Percentiles rank a stretch among this genome's conserved stretches.
phyloP scores from a whole-genome alignment of 208 protist species.

The Leishmania guyanensis region DNA sequence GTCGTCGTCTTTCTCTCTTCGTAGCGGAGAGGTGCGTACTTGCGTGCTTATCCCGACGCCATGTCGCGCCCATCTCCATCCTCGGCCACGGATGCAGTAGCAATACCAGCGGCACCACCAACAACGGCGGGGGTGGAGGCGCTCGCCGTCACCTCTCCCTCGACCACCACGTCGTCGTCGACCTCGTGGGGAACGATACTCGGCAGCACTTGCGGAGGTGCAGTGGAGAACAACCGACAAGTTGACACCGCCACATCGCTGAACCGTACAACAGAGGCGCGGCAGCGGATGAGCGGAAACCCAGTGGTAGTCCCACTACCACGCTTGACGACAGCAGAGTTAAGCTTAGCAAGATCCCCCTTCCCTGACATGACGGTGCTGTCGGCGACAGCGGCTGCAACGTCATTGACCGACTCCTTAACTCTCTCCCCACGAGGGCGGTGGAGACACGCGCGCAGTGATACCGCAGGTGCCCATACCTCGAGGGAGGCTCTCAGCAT shows the following conservation, averaged over 20 bases:
- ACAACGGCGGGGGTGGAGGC: conserved; percentile 10
- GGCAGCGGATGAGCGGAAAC: background rate
- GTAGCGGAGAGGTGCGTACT: background rate
- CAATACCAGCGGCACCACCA: conserved; percentile 23
- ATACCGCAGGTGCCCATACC: background rate
- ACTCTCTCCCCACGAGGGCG: background rate
- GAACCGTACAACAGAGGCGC: background rate
- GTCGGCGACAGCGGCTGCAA: conserved; percentile 1
- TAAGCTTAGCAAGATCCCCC: background rate
- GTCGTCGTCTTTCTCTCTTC: too few species aligned
- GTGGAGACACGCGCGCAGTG: background rate
- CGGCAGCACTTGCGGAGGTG: background rate
- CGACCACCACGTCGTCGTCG: background rate
- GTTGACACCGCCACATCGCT: background rate
- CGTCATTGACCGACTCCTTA: background rate
- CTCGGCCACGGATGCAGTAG: conserved; percentile 11
- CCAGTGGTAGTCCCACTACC: background rate
- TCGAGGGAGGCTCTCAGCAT: background rate
- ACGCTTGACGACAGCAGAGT: background rate
- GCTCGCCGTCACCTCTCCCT: background rate
- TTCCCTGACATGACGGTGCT: background rate
- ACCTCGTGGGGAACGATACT: background rate
- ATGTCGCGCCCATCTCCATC: conserved; percentile 1
- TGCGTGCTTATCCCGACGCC: background rate
- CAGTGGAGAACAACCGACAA: background rate